Conservation (phyloP, 208 protist genomes). For the Polymyxa betae region DNA sequence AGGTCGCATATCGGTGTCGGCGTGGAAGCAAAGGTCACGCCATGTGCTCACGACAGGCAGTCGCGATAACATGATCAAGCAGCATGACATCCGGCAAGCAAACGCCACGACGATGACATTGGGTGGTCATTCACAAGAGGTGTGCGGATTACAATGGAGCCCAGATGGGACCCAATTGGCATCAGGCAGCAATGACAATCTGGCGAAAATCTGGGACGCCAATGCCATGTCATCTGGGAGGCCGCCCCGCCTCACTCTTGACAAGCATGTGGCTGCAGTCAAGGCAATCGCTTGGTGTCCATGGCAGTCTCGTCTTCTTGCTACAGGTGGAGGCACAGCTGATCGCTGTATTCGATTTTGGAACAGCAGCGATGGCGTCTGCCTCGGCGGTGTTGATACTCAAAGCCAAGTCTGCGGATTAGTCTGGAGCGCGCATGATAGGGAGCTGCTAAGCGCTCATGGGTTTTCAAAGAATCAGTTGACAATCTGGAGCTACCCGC, state of each 20-base stretch:
- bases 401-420: conserved; percentile 92
- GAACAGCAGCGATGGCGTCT: conserved; percentile 88
- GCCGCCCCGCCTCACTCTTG: conserved; percentile 82
- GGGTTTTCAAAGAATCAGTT: conserved; percentile 97
- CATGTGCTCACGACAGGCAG: conserved; percentile 85
- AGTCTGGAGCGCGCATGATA: conserved; percentile 87
- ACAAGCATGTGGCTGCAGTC: conserved; percentile 88
- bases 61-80: conserved; percentile 87
- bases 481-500: conserved; percentile 98
- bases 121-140: conserved; percentile 87
- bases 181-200: conserved; percentile 97
- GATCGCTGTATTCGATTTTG: conserved; percentile 96
- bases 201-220: conserved; percentile 91
- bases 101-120: conserved; percentile 72
- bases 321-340: conserved; percentile 94
- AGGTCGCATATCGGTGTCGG: conserved; percentile 84
- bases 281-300: conserved; percentile 99
- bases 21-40: conserved; percentile 83
- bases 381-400: conserved; percentile 62
- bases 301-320: conserved; percentile 88
- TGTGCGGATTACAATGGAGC: conserved; percentile 95
- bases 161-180: conserved; percentile 87
- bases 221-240: conserved; percentile 60
- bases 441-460: conserved; percentile 96
- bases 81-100: conserved; percentile 86